Conservation (phyloP, 495 filamentous ascomycete genomes). For the Eremomyces bilateralis region DNA sequence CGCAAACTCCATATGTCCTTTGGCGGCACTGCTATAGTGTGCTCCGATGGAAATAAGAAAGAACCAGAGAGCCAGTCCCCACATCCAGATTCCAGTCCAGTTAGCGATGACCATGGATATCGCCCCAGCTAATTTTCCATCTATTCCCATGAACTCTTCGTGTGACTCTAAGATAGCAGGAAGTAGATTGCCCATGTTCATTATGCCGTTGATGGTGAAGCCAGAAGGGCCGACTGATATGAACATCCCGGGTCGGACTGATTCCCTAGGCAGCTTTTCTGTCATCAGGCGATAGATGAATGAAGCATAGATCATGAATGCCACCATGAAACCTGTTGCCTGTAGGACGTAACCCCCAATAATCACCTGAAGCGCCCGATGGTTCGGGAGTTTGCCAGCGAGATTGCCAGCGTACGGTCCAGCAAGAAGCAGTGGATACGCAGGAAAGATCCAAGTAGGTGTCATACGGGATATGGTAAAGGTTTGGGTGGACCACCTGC, state of each 20-base stretch:
- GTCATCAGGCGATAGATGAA: constrained; percentile 84
- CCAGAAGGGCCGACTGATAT: constrained; percentile 60
- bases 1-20: constrained; percentile 43
- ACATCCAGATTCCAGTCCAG: constrained; percentile 57
- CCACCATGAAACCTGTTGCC: constrained; percentile 68
- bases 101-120: constrained; percentile 31
- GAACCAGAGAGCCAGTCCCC: constrained; percentile 72
- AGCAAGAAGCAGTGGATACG: constrained; percentile 63
- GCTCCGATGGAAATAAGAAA: constrained; percentile 61
- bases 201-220: constrained; percentile 54
- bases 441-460: constrained; percentile 80
- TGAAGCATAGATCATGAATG: constrained; percentile 66
- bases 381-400: constrained; percentile 22
- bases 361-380: constrained; percentile 36
- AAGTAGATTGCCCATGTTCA: constrained; percentile 30
- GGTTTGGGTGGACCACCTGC: constrained; percentile 44
- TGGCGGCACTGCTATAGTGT: constrained; percentile 44
- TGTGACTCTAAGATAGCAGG: constrained; percentile 24
- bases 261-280: constrained; percentile 63
- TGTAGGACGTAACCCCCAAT: constrained; percentile 52
- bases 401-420: constrained; percentile 55
- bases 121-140: constrained; percentile 31
- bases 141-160: constrained; percentile 33
- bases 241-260: constrained; percentile 62
- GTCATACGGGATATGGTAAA: constrained; percentile 81